Evolutionary conservation across 768 basidiomycete species (phyloP).

Genomic region (Leccinum barrowsii): DNA sequence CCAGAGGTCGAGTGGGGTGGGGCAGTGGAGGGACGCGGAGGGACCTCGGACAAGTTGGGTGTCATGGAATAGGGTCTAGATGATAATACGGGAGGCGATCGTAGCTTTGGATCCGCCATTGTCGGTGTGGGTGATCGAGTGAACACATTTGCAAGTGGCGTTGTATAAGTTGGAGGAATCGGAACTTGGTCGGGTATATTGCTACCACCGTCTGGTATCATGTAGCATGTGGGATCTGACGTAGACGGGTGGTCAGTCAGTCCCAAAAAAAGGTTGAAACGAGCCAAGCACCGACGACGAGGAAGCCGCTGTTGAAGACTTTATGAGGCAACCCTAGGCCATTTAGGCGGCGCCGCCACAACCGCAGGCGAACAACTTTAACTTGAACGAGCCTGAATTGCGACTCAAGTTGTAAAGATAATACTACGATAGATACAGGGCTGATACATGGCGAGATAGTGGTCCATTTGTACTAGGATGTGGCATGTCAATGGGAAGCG

Average conservation of each 20-base stretch:
- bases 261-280: neutral
- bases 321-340: neutral
- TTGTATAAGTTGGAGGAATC: slow-evolving; percentile 3
- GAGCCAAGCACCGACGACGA: slow-evolving; percentile 6
- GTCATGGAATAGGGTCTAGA: slow-evolving; percentile 11
- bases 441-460: slow-evolving; percentile 18
- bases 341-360: slow-evolving; percentile 6
- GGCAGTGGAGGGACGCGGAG: slow-evolving; percentile 27
- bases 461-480: slow-evolving; percentile 5
- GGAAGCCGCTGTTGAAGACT: neutral
- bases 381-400: neutral
- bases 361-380: neutral
- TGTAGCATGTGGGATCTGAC: slow-evolving; percentile 26
- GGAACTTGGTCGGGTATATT: slow-evolving; percentile 9
- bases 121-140: slow-evolving; percentile 11
- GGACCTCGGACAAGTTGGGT: slow-evolving; percentile 9
- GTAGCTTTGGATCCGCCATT: slow-evolving; percentile 8
- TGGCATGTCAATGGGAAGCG: slow-evolving; percentile 13
- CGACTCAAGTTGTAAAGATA: neutral
- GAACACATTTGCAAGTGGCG: slow-evolving; percentile 17
- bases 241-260: neutral
- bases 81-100: slow-evolving; percentile 1
- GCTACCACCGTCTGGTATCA: slow-evolving; percentile 21
- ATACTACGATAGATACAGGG: neutral
- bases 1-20: slow-evolving; percentile 23